Evolutionary conservation across 2,329 filamentous ascomycete species (phyloP), one percentile per base, ranked within the genome.

Genomic region (Phialophora macrospora): DNA sequence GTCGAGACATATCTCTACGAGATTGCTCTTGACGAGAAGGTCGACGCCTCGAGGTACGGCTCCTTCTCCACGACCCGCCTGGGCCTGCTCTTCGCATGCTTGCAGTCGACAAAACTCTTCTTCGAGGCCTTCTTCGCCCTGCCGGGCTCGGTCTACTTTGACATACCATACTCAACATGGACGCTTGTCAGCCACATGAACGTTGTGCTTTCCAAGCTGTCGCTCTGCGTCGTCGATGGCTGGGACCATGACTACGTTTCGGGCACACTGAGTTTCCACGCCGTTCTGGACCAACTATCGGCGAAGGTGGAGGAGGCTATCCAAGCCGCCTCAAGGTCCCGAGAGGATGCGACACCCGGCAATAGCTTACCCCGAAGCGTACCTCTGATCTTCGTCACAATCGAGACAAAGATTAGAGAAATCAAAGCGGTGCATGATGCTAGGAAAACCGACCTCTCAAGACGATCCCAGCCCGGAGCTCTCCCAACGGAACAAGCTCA

Each of bases 81-180:
- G 1, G 82, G 86, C 63, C 75, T 80, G 2, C 80, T 87, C 9
- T 84, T 82, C 67, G 79, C 80, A 26, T 82, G 82, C 3, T 80
- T 81, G 52, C 75, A 77, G 17, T 81, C 84, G 1, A 71, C 85
- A 0, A 80, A 78, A 44, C 72, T 74, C 0, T 87, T 82, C 75
- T 85, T 86, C 56, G 79, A 84, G 1, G 75, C 76, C 44, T 84
- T 83, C 78, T 75, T 82, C 1, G 72, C 76, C 0, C 73, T 86
- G 0, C 80, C 84, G 0, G 73, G 79, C 0, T 68, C 73, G 0
- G 73, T 77, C 3, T 84, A 82, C 62, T 80, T 81, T 63, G 76
- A 78, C 32, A 75, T 84, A 26, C 82, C 84, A 0, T 80, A 84
- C 8, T 75, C 80, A 0, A 71, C 79, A 0, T 81, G 77, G 38